phyloP scores from a whole-genome alignment of 2,329 filamentous ascomycete genomes.

The Botrytis byssoidea region DNA sequence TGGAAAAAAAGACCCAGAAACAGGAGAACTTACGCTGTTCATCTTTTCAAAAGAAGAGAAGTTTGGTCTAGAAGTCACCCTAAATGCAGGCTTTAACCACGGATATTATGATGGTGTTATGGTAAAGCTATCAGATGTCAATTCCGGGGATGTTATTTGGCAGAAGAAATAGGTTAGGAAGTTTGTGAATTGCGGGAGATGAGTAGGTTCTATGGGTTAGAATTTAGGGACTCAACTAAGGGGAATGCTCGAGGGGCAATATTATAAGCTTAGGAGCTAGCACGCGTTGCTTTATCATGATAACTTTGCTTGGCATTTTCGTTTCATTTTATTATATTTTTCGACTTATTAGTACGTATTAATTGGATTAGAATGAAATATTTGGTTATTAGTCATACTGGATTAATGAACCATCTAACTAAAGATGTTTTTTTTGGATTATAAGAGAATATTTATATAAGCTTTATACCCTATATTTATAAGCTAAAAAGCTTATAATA shows the following conservation, averaged over 20 bases:
- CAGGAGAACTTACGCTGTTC: constrained; percentile 1
- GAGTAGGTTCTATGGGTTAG: too few relatives aligned
- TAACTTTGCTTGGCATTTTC: neutral
- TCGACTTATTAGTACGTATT: neutral
- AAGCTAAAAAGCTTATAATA: too few relatives aligned
- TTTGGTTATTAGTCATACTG: too few relatives aligned
- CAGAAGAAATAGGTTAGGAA: constrained; percentile 6
- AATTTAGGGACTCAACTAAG: neutral
- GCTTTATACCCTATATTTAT: too few relatives aligned
- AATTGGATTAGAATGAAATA: too few relatives aligned
- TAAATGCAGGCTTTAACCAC: neutral
- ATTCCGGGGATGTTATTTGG: neutral
- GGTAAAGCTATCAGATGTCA: neutral
- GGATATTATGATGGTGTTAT: constrained; percentile 11
- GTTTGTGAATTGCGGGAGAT: neutral
- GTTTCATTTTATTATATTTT: neutral
- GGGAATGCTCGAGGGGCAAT: neutral
- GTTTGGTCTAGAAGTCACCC: constrained; percentile 2
- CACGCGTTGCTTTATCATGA: neutral
- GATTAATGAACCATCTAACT: too few relatives aligned
- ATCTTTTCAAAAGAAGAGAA: neutral
- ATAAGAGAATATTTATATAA: too few relatives aligned
- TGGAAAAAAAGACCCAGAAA: neutral
- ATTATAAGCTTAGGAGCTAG: neutral
- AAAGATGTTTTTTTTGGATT: too few relatives aligned